Conservation (phyloP, 352 stramenopile genomes). For the Globisporangium emineosum region DNA sequence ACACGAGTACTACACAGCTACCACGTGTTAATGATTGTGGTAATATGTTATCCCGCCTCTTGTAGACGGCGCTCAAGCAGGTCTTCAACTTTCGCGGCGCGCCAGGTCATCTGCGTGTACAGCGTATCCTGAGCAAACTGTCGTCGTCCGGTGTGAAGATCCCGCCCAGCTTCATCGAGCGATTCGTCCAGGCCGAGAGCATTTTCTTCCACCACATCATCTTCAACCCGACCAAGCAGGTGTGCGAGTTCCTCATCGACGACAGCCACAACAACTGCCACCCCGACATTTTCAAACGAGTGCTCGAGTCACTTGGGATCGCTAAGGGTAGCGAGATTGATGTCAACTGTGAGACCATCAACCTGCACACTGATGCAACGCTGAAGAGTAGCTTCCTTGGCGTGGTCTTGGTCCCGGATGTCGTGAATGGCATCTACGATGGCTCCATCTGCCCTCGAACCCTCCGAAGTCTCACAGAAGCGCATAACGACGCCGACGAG, state of each 20-base stretch:
- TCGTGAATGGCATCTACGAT: constrained; percentile 48
- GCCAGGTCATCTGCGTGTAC: constrained; percentile 46
- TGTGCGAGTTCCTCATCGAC: constrained; percentile 57
- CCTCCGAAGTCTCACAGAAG: constrained; percentile 8
- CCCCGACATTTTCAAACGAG: constrained; percentile 42
- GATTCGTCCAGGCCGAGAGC: constrained; percentile 59
- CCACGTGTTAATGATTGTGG: too few species aligned
- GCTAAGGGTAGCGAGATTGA: constrained; percentile 11
- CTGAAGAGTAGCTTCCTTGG: constrained; percentile 44
- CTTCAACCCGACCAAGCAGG: constrained; percentile 46
- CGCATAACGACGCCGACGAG: constrained; percentile 9
- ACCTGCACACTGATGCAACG: constrained; percentile 30
- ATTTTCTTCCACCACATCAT: constrained; percentile 82
- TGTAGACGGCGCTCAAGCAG: constrained; percentile 70
- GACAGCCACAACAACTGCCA: constrained; percentile 44
- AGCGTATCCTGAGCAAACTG: constrained; percentile 66
- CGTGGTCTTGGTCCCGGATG: constrained; percentile 26
- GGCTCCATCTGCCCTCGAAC: constrained; percentile 42
- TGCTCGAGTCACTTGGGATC: constrained; percentile 36
- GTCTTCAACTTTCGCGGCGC: constrained; percentile 71
- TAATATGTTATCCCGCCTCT: too few species aligned
- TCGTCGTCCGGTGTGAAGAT: constrained; percentile 39
- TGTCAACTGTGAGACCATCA: constrained; percentile 4
- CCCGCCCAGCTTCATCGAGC: constrained; percentile 45
- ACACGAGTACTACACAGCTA: too few species aligned